Base-by-base conservation (phyloP, 176 grass and related monocot species). In the Chloris gayana region DNA sequence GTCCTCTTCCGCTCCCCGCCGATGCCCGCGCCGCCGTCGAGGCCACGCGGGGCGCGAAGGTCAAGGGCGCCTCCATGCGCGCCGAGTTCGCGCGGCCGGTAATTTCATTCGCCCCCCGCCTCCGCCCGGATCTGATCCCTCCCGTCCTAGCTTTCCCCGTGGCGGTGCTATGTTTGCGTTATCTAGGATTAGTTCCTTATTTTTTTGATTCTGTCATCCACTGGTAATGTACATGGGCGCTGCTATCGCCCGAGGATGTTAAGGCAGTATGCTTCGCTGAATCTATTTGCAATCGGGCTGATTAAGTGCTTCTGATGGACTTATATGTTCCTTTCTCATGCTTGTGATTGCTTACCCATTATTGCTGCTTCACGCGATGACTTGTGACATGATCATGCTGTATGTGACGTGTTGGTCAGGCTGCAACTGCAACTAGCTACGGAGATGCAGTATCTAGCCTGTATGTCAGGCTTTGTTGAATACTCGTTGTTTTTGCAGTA, bases 21-120 rank as follows among this genome's bases (percentile, higher is more conserved):
- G 73, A 85, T 54, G 93, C 92, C 34, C 89, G 87, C 69, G 73
- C 82, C 9, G 88, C 96, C 45, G 78, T 91, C 66, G 74, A 71
- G 12, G 86, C 90, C 12, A 87, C 90, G 45, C 80, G 87, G 11
- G 92, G 92, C 4, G 62, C 69, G 30, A 41, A 58, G 72, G 76
- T 98, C 71, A 91, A 86, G 69, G 88, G 92, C 17, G 64, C 54
- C 17, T 17, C 76, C 54, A 78, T 95, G 51, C 84, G 82, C 78
- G 84, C 80, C 63, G 89, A 98, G 86, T 91, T 93, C 42, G 80
- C 92, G 49, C 86, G 90, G 68, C 92, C 92, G 85, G 96, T 99
- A 89, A 76, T 27, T 9, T 27, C 5, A 75, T 17, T 0, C 7
- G 2, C 22, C 54, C 85, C 21, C 51, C 7, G 21, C 15, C 12